Evolutionary conservation across 192 early-diverging fungal species (phyloP).

Genomic region (Coemansia sp.): DNA sequence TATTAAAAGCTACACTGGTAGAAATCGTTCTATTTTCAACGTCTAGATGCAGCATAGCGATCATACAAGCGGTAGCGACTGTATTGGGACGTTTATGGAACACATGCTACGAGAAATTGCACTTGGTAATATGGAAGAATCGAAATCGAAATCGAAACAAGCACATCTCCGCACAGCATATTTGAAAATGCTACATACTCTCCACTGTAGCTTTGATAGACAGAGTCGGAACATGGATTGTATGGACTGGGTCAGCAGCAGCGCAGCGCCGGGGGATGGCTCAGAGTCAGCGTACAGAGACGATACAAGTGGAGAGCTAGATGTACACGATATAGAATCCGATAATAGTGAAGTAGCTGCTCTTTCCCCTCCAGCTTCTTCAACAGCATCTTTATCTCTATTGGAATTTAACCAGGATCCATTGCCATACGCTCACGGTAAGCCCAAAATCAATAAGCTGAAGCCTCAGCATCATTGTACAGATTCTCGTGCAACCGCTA

Average conservation of each 20-base stretch:
- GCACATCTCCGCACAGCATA: slow-evolving; percentile 23
- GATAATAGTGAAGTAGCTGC: not conserved
- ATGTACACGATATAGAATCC: not conserved
- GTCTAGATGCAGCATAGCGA: slow-evolving; percentile 18
- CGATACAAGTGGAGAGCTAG: too few species aligned
- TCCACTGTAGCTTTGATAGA: slow-evolving; percentile 15
- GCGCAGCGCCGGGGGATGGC: not conserved
- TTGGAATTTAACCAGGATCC: too few species aligned
- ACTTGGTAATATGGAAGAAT: not conserved
- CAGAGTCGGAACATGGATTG: not conserved
- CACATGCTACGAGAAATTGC: slow-evolving; percentile 16
- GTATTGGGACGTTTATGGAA: slow-evolving; percentile 12
- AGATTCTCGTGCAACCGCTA: not conserved
- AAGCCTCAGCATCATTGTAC: too few species aligned
- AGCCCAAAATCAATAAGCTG: too few species aligned
- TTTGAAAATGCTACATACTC: slow-evolving; percentile 17
- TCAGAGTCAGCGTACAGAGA: too few species aligned
- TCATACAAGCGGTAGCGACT: slow-evolving; percentile 14
- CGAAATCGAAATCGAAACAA: not conserved
- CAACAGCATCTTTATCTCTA: too few species aligned
- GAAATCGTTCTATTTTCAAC: too few species aligned
- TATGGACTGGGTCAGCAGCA: not conserved
- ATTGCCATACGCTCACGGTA: too few species aligned
- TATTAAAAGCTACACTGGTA: too few species aligned
- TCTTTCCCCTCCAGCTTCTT: not conserved